Evolutionary conservation across 331 rosid species (phyloP).

Genomic region (Acacia pycnantha): DNA sequence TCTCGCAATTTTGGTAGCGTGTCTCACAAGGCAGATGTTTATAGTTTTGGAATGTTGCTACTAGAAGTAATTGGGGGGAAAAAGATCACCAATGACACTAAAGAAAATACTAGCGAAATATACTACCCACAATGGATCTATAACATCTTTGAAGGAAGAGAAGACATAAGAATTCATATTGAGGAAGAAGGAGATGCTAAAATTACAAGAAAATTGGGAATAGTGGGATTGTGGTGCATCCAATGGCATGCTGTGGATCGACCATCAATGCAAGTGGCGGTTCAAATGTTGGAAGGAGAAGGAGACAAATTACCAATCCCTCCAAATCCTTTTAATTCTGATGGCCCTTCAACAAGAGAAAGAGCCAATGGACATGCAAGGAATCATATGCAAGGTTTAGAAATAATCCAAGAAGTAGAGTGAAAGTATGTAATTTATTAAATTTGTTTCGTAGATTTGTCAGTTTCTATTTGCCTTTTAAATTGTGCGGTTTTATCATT

Average conservation of each 20-base stretch:
- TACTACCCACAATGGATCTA: neutral
- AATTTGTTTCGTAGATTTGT: neutral
- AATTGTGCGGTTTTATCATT: neutral
- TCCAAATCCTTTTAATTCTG: neutral
- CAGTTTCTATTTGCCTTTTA: neutral
- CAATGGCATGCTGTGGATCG: slow-evolving; percentile 3
- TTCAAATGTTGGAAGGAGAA: neutral
- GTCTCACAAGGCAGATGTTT: neutral
- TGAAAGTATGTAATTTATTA: neutral
- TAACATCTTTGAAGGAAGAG: neutral
- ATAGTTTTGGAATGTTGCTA: neutral
- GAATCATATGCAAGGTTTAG: neutral
- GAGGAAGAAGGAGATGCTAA: neutral
- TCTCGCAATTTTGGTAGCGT: neutral
- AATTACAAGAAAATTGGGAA: neutral
- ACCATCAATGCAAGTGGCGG: neutral
- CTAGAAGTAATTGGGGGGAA: neutral
- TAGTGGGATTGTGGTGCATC: neutral
- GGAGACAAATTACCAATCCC: neutral
- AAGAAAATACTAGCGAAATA: neutral
- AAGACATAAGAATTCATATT: neutral
- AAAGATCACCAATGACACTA: neutral
- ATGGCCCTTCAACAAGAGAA: neutral
- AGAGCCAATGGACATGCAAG: neutral
- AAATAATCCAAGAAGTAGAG: neutral